Evolutionary conservation across 768 basidiomycete species (phyloP), one percentile per base, ranked within the genome.

Genomic region (Lactifluus subvellereus): DNA sequence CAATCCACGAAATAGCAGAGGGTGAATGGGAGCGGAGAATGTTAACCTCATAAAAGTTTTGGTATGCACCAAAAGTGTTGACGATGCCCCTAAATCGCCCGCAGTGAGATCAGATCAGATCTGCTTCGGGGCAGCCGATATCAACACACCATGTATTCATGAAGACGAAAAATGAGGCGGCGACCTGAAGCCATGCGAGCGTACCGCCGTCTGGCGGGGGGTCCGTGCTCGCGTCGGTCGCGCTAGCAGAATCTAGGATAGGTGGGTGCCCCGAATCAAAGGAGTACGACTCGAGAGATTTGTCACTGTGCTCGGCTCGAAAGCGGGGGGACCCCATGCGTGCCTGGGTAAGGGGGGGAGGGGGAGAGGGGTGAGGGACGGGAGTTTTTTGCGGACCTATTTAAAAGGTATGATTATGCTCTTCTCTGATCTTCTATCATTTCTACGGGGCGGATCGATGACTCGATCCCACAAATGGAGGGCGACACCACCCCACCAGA

Each of bases 1-100:
- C 70, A 7, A 70, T 70, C 70, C 70, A 70, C 2, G 66, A 55
- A 10, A 69, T 69, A 9, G 63, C 49, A 11, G 66, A 67, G 10
- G 68, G 63, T 11, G 66, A 38, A 40, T 55, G 53, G 3, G 57
- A 60, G 14, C 57, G 50, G 4, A 69, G 49, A 22, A 65, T n/a
- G 7, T 59, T 9, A 37, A 27, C 30, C 40, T 69, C 45, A 57
- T 69, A 69, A 47, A 55, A 65, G 22, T 43, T 58, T 32, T 69
- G 68, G 43, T 62, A 69, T 22, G 61, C 68, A 11, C 68, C 68
- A 47, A 52, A 69, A 14, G 68, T 59, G 37, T 69, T 69, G 51
- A 67, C 30, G 22, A 69, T 67, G 10, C 68, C 68, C 68, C 68
- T 69, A 30, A 30, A n/a, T 27, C 20, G 32, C 1, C 8, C 1